Base-by-base conservation (phyloP, 805 yeast species). In the Saccharomycopsis babjevae region DNA sequence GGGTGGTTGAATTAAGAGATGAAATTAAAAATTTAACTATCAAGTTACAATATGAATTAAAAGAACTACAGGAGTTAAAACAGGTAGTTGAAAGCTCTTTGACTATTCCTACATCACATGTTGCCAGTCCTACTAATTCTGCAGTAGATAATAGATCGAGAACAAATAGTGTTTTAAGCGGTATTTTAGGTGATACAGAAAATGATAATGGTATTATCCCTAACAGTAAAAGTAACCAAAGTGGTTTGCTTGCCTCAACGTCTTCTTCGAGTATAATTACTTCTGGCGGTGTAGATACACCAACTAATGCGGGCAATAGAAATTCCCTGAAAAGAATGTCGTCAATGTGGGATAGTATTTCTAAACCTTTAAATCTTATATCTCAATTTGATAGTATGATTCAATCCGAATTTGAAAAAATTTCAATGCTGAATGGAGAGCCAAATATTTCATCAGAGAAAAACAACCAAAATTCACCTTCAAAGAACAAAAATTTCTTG, bases 331-430 rank as follows among this genome's bases (percentile, higher is more conserved):
- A 57, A n/a, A 62, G 61, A 34, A 36, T 62, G 25, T 54, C 59
- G 3, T 50, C 60, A 11, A 46, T 63, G 56, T 63, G 65, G 65
- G 65, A 60, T 38, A 63, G 63, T 32, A 63, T 63, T 38, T 57
- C 60, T 11, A 63, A 63, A 42, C 65, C 65, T 10, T 50, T 63
- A 15, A 61, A 61, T 39, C 46, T 63, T 16, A 61, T 63, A 20
- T 52, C 61, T 20, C 63, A 61, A 13, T 60, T 63, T 30, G 65
- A 63, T 46, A 58, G 50, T 54, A 63, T 63, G 65, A 36, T 63
- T 15, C 65, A 63, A 46, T 58, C 61, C 5, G 65, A 60, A 36
- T 60, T 63, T 58, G 65, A 63, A 50, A 63, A 63, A 36, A 50
- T 60, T 15, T 59, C 62, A 10, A 57, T 34, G 25, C 61, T 62